Evolutionary conservation across 2,329 filamentous ascomycete genomes (phyloP).

Genomic region (Alternaria infectoria): DNA sequence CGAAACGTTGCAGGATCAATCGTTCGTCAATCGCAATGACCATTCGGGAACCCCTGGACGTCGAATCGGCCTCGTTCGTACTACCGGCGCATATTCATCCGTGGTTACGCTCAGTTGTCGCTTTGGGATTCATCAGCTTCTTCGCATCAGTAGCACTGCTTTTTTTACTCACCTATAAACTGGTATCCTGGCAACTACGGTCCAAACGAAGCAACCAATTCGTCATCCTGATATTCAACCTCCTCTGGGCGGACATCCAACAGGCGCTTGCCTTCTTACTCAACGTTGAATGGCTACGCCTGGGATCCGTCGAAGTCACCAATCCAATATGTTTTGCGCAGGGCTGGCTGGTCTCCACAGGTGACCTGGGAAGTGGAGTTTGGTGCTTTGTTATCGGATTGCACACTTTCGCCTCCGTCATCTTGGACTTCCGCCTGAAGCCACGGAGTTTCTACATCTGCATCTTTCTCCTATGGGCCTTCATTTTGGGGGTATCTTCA

Average conservation of each 20-base stretch:
- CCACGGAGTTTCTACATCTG: constrained; percentile 58
- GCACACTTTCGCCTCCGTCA: constrained; percentile 70
- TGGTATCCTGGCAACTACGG: constrained; percentile 49
- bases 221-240: constrained; percentile 71
- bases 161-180: constrained; percentile 54
- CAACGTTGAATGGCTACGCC: constrained; percentile 64
- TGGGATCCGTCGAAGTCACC: constrained; percentile 61
- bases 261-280: constrained; percentile 70
- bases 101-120: constrained; percentile 56
- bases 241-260: constrained; percentile 71
- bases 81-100: constrained; percentile 44
- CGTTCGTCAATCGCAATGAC: constrained; percentile 25
- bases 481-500: constrained; percentile 64
- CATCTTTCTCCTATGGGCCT: constrained; percentile 62
- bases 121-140: constrained; percentile 56
- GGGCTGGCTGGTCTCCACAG: constrained; percentile 72
- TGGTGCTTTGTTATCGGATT: constrained; percentile 71
- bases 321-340: constrained; percentile 66
- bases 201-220: constrained; percentile 65
- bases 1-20: not conserved
- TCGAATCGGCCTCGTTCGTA: constrained; percentile 37
- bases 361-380: constrained; percentile 69
- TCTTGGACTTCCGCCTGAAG: constrained; percentile 61
- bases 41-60: constrained; percentile 26
- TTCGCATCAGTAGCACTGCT: constrained; percentile 53